phyloP scores from a whole-genome alignment of 805 yeast species.

The Komagataella pseudopastoris region DNA sequence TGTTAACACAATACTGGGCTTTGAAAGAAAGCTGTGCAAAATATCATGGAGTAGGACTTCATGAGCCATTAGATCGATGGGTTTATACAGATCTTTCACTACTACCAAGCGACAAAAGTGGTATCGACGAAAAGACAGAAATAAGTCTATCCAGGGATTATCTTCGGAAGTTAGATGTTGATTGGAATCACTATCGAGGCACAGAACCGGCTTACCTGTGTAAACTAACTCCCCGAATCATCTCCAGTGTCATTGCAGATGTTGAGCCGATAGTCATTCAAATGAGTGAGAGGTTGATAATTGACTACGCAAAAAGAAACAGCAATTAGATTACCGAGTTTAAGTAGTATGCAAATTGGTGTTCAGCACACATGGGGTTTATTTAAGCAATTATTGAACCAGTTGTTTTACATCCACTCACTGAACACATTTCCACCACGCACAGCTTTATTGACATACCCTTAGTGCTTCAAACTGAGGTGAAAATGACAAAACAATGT shows the following conservation, averaged over 20 bases:
- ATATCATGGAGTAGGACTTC: conserved; percentile 47
- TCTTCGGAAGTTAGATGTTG: background rate
- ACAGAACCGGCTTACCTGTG: background rate
- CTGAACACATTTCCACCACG: no score
- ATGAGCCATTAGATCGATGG: conserved; percentile 10
- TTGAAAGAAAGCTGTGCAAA: conserved; percentile 68
- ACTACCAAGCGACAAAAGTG: background rate
- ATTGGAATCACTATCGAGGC: background rate
- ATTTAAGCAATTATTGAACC: background rate
- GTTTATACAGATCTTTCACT: background rate
- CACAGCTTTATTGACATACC: background rate
- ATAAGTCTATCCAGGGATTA: background rate
- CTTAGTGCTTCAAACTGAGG: conserved; percentile 34
- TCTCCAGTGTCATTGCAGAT: background rate
- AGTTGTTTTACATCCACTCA: background rate
- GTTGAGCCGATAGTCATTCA: background rate
- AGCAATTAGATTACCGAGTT: background rate
- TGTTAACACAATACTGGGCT: conserved; percentile 60
- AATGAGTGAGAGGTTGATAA: background rate
- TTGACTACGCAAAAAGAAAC: background rate
- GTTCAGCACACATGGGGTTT: no score
- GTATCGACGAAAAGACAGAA: background rate
- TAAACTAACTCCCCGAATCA: background rate
- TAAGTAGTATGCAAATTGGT: background rate
- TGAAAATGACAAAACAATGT: conserved; percentile 14